These are phyloP conservation scores for Taxawa tesnikishii DNA, from an alignment of 2,329 filamentous ascomycete genomes.

Conservation along the genomic window DNA sequence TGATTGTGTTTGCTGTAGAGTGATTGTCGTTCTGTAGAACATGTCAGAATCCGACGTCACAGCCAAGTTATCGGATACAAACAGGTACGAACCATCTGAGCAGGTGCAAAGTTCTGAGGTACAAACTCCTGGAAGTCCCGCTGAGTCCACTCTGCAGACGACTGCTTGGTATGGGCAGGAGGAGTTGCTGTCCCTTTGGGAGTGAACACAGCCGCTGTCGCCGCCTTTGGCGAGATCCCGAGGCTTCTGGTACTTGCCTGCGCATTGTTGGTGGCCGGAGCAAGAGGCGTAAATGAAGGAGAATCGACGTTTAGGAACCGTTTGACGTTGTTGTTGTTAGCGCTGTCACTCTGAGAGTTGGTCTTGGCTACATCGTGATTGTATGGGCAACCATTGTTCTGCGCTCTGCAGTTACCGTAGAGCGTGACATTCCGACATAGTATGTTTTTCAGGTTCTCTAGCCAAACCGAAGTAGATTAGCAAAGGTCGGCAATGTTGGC, in stretches of 20 bases:
- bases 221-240: conserved; percentile 77
- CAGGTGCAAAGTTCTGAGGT: conserved; percentile 42
- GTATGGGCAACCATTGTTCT: conserved; percentile 83
- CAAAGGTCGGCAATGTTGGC: conserved; percentile 1
- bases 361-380: conserved; percentile 68
- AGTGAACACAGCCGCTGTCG: conserved; percentile 78
- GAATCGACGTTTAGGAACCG: conserved; percentile 74
- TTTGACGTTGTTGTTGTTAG: conserved; percentile 25
- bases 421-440: conserved; percentile 87
- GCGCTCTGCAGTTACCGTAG: conserved; percentile 84
- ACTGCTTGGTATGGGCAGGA: conserved; percentile 31
- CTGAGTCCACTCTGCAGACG: conserved; percentile 34
- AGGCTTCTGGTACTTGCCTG: conserved; percentile 50
- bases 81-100: no score
- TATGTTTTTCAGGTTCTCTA: conserved; percentile 63
- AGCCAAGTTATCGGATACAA: no score
- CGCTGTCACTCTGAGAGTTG: conserved; percentile 37
- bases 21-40: conserved; percentile 16
- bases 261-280: conserved; percentile 34
- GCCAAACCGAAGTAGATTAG: conserved; percentile 4
- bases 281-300: conserved; percentile 76
- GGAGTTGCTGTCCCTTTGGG: conserved; percentile 43
- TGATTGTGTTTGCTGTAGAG: conserved; percentile 18
- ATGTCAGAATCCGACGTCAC: conserved; percentile 14
- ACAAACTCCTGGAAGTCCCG: conserved; percentile 41